Evolutionary conservation across 805 yeast genomes (phyloP), one percentile per base, ranked within the genome.

Genomic region (Wickerhamiella slavikovae): DNA sequence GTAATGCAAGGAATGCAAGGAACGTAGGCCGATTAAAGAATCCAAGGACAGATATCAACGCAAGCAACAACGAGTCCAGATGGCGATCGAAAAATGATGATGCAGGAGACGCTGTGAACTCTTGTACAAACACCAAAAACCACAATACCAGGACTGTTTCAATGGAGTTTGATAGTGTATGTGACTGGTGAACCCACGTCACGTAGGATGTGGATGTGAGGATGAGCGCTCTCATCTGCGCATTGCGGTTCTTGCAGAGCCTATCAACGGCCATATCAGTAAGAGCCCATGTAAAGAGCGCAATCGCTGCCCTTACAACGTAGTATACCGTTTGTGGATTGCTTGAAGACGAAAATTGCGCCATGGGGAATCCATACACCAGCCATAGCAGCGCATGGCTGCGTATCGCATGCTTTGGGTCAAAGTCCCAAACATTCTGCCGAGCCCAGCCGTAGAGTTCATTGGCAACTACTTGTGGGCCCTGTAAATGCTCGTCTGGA

Each of bases 401-500:
- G 34, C 96, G 58, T 3, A 82, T 70, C 1, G 82, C 79, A 2
- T 43, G 41, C 2, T 49, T 56, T 1, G 51, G 30, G 4, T 52
- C 41, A 51, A 78, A 89, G 47, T 85, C 98, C 98, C 98, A 85
- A 0, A 95, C 83, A 1, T 62, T 42, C 47, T 51, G 57, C 17
- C 57, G 50, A 33, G 47, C 56, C 62, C 47, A 69, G 9, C 57
- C 59, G 35, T 51, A 57, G 16, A 64, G 39, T 16, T 43, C 48
- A 21, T 45, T 44, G 9, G 71, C 59, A 15, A 85, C 44, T 1
- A 75, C 73, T 47, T 82, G 91, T 28, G 91, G 64, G n/a, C 72
- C 66, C 48, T 91, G 99, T 48, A 79, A 78, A 48, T 83, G 94
- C 54, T 89, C 99, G 57, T 89, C 99, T 0, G 99, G 99, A 41